Conservation (phyloP, 2,329 filamentous ascomycete genomes). For the Westerdykella ornata region DNA sequence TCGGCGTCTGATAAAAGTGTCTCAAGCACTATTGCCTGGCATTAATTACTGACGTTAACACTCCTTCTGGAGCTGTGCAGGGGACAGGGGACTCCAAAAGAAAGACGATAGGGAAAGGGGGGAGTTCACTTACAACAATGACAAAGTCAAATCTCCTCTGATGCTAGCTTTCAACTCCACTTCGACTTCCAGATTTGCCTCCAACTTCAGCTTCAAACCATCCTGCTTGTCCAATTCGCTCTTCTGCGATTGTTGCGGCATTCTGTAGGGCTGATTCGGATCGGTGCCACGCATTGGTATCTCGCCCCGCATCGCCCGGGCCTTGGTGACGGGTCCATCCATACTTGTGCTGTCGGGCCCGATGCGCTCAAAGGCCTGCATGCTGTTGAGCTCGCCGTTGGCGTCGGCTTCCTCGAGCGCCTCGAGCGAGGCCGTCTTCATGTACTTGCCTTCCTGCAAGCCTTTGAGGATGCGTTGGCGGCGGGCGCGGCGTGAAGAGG, state of each 20-base stretch:
- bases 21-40: not conserved
- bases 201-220: conserved; percentile 64
- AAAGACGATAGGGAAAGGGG: not conserved
- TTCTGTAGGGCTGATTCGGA: conserved; percentile 44
- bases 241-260: conserved; percentile 39
- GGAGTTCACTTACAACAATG: conserved; percentile 64
- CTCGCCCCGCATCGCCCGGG: conserved; percentile 49
- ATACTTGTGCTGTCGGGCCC: conserved; percentile 51
- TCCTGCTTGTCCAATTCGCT: conserved; percentile 50
- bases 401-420: conserved; percentile 48
- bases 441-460: conserved; percentile 45
- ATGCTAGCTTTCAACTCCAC: conserved; percentile 81
- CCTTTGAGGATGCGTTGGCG: conserved; percentile 43
- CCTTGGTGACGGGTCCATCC: conserved; percentile 51
- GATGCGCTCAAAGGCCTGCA: conserved; percentile 51
- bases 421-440: conserved; percentile 46
- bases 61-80: not conserved
- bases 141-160: conserved; percentile 74
- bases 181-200: conserved; percentile 75
- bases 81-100: not conserved
- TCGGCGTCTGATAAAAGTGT: too few relatives aligned
- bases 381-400: conserved; percentile 43
- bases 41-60: not conserved
- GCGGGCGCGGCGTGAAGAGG: conserved; percentile 43
- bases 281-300: conserved; percentile 49